Conservation (phyloP, 1,139 yeast genomes). For the Kurtzmaniella natalensis region DNA sequence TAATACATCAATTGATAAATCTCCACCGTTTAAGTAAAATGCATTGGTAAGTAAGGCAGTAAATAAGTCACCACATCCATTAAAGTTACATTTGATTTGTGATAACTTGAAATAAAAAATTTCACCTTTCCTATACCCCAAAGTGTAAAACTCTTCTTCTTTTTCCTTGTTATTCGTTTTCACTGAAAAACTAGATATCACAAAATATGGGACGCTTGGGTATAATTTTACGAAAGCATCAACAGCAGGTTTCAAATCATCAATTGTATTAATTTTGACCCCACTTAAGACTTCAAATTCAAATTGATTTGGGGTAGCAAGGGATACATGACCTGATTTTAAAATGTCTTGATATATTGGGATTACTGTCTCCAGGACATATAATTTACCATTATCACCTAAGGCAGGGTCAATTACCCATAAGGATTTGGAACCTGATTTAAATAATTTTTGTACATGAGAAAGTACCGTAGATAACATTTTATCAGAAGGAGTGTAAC, state of each 20-base stretch:
- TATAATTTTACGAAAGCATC: slow-evolving; percentile 16
- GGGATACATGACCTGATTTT: slow-evolving; percentile 23
- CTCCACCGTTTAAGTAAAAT: slow-evolving; percentile 19
- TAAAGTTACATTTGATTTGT: slow-evolving; percentile 33
- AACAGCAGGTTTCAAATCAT: slow-evolving; percentile 19
- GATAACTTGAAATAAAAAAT: slow-evolving; percentile 28
- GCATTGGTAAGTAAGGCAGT: slow-evolving; percentile 36
- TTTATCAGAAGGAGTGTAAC: slow-evolving; percentile 63
- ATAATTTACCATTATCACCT: slow-evolving; percentile 37
- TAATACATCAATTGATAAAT: slow-evolving; percentile 24
- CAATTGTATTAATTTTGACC: slow-evolving; percentile 14
- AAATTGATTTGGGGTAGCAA: slow-evolving; percentile 39
- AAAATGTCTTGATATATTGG: slow-evolving; percentile 25
- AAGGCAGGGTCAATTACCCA: slow-evolving; percentile 40
- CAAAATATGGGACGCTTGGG: slow-evolving; percentile 23
- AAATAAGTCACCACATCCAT: slow-evolving; percentile 45
- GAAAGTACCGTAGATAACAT: slow-evolving; percentile 46
- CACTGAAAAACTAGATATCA: slow-evolving; percentile 31
- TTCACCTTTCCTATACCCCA: slow-evolving; percentile 21
- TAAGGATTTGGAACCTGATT: slow-evolving; percentile 11
- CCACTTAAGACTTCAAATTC: slow-evolving; percentile 34
- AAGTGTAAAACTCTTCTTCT: slow-evolving; percentile 22
- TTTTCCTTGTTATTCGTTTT: slow-evolving; percentile 12
- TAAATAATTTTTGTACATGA: slow-evolving; percentile 20
- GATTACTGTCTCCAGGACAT: slow-evolving; percentile 30